These are phyloP conservation scores for Oryza longistaminata DNA, from an alignment of 176 grass and related monocot genomes.

Conservation along the genomic window DNA sequence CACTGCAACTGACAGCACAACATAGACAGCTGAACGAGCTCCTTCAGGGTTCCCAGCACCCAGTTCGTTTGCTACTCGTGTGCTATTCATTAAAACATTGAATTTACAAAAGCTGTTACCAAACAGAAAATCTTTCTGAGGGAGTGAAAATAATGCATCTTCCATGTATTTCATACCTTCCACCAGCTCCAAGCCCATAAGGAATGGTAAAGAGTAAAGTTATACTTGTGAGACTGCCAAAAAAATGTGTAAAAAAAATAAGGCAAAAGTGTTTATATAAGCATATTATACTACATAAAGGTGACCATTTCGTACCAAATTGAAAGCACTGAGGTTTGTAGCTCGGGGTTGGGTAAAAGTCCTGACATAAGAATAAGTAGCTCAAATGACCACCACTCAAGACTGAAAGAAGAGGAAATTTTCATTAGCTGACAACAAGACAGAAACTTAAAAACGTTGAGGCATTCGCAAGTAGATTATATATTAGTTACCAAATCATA, in stretches of 20 bases:
- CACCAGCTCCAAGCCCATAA: constrained; percentile 71
- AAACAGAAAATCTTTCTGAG: not conserved
- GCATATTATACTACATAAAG: constrained; percentile 1
- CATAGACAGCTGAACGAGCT: constrained; percentile 59
- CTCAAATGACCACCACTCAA: constrained; percentile 97
- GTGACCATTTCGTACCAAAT: constrained; percentile 56
- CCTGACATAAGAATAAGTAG: constrained; percentile 80
- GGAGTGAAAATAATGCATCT: not conserved
- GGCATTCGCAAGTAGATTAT: not conserved
- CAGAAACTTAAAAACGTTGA: not conserved
- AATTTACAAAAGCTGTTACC: not conserved
- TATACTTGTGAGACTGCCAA: constrained; percentile 70
- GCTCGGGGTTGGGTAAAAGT: constrained; percentile 73
- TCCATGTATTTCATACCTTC: constrained; percentile 53
- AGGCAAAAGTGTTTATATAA: not conserved
- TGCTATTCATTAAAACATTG: constrained; percentile 43
- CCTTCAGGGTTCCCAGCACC: constrained; percentile 79
- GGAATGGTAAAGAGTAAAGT: constrained; percentile 59
- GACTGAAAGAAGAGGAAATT: constrained; percentile 38
- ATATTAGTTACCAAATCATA: constrained; percentile 67
- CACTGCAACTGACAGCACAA: constrained; percentile 66
- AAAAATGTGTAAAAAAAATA: constrained; percentile 1
- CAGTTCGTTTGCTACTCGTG: constrained; percentile 85
- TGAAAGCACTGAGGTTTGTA: constrained; percentile 88
- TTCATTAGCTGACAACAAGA: not conserved